Evolutionary conservation across 192 early-diverging fungal species (phyloP), one percentile per base, ranked within the genome.

Genomic region (Pilobolus umbonatus): DNA sequence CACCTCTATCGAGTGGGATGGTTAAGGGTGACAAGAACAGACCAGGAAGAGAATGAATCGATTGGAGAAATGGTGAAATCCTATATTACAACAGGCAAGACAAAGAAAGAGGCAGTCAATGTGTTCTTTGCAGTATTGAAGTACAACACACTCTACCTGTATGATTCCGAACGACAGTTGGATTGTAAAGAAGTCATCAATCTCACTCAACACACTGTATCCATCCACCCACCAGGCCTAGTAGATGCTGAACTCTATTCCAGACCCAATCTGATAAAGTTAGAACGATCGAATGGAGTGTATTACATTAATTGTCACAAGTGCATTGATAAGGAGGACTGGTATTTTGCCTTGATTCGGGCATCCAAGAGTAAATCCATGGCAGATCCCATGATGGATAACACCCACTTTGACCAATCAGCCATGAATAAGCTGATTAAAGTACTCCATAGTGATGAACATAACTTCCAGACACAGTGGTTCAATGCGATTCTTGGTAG

Each of bases 401-500:
- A 60, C n/a, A 78, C 76, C 8, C 53, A 67, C 1, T 73, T 79
- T 32, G 74, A 79, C 55, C 76, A 75, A 36, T 26, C 65, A 4
- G 69, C 77, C 2, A 73, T 74, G 70, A 67, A 57, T 51, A 72
- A 77, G 31, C 15, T 81, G 31, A 71, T 76, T 4, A 42, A 57
- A 44, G 63, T 75, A 50, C 71, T 91, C 60, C 72, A 80, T 22
- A 74, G 75, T 21, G 80, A 83, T 57, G 83, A 87, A 44, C 65
- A 72, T 32, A 77, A 82, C 26, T 72, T 79, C 40, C 73, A 82
- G 29, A 71, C 73, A 15, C 77, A 78, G 53, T 93, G 93, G 93
- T 78, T 96, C 6, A 96, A 96, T 62, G 93, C 90, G 2, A 69
- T 96, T 1, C 64, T 92, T 7, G 91, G 93, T 0, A 75, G 93